Evolutionary conservation across 176 grass and related monocot genomes (phyloP), one percentile per base, ranked within the genome.

Genomic region (Ensete glaucum): DNA sequence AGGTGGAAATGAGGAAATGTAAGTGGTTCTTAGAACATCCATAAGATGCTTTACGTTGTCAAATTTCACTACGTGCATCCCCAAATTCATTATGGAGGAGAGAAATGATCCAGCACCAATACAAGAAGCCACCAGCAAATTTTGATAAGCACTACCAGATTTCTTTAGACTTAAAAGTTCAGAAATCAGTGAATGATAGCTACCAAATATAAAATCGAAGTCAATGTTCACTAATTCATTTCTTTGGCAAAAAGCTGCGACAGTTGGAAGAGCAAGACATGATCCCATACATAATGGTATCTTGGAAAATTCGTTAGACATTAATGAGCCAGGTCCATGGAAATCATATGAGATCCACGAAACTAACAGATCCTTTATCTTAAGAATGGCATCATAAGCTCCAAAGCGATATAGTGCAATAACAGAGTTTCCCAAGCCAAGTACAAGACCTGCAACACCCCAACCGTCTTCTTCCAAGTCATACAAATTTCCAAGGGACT

Each of bases 101-200:
- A 98, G 76, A 16, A 98, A 82, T 69, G 87, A 88, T 69, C 90
- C 94, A 80, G 86, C 85, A 80, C 94, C 94, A 34, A 98, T 82
- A 86, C 87, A 93, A 79, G 87, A 67, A 23, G 84, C 84, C 85
- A 93, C 82, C 83, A 93, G 79, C 59, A 98, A 79, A 91, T 98
- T 92, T 70, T 86, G 79, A 85, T 89, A 91, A 63, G 84, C 53
- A 84, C 63, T 77, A 77, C 71, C 80, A 84, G 90, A 85, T 87
- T 89, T 98, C 59, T 91, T 93, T 15, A 85, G 55, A 52, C 75
- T 82, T 52, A 89, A 20, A 80, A 98, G 74, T 73, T 93, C 64
- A 27, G 83, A 85, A 78, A 87, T 87, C 83, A 98, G 77, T 56
- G 76, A 85, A 82, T 69, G 84, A 82, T 93, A 98, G 52, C 79